Evolutionary conservation across 768 basidiomycete genomes (phyloP), one percentile per base, ranked within the genome.

Genomic region (Pulveroboletus sp.): DNA sequence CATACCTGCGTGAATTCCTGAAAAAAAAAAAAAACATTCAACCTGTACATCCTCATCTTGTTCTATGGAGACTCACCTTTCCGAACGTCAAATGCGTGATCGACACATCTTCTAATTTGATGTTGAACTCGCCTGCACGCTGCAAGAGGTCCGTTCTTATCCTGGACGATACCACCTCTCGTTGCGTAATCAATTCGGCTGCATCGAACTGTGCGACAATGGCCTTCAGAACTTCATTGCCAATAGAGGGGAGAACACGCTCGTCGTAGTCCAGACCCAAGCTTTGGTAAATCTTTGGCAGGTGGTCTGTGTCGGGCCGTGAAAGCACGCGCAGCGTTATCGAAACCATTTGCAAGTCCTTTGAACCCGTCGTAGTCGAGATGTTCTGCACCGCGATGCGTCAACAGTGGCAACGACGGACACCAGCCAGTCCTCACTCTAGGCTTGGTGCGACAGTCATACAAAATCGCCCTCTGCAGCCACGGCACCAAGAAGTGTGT

Each of bases 141-240:
- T 92, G 86, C 51, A 97, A 74, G 28, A 99, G 74, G 70, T 98
- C 95, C 40, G 86, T 85, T 51, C 96, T 77, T 61, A 99, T 98
- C 54, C 93, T 78, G 15, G 93, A 88, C 30, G 91, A 94, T 55
- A 95, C 95, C 58, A 97, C 86, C 79, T 98, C 95, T 65, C 95
- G 84, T 69, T 97, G 95, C 2, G 95, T 98, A 60, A 98, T 96
- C 57, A 96, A 73, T 71, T 96, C 93, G 13, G 92, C 90, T 24
- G 93, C 96, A 68, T 99, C 95, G 59, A 97, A 97, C 66, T 98
- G 95, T 5, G 96, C 96, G 1, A 99, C 96, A 51, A 96, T 97
- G 56, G 88, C 90, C 73, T 99, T 99, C 57, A 99, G 66, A 11
- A 99, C 95, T 73, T 98, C 95, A 60, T 98, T 98, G 35, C 93